Percentiles rank a stretch among this genome's conserved stretches.
Conservation (phyloP, 805 yeast species). For the Candida chauliodis region DNA sequence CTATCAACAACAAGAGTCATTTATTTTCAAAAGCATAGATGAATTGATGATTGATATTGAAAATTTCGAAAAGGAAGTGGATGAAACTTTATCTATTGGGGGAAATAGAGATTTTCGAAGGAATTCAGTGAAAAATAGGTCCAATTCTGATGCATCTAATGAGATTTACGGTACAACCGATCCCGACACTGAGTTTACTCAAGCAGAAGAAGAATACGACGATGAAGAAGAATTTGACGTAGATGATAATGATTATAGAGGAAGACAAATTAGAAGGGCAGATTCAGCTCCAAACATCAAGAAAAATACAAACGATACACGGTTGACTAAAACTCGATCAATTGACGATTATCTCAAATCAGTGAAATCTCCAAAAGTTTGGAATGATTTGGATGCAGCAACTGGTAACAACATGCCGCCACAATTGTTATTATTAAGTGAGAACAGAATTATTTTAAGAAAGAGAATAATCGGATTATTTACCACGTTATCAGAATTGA, state of each 20-base stretch:
- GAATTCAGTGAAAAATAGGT: conserved; percentile 10
- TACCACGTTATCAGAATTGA: conserved; percentile 46
- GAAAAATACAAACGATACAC: conserved; percentile 5
- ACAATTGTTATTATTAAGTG: conserved; percentile 38
- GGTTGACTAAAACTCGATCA: conserved; percentile 13
- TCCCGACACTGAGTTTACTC: conserved; percentile 34
- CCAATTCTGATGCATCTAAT: conserved; percentile 16
- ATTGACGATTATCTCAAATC: conserved; percentile 37
- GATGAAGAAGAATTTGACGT: conserved; percentile 24
- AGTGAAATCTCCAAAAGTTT: conserved; percentile 31
- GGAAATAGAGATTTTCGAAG: conserved; percentile 1
- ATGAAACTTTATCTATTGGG: conserved; percentile 12
- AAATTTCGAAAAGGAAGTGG: conserved; percentile 48
- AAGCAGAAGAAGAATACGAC: conserved; percentile 25
- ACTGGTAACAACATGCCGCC: conserved; percentile 25
- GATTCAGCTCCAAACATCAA: conserved; percentile 10
- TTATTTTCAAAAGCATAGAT: conserved; percentile 49
- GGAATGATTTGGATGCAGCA: conserved; percentile 24
- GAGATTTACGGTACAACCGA: conserved; percentile 24
- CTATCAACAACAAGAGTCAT: conserved; percentile 63
- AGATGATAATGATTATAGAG: conserved; percentile 29
- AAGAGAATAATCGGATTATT: conserved; percentile 43
- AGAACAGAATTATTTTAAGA: conserved; percentile 46
- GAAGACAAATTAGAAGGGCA: conserved; percentile 13
- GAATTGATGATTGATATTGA: conserved; percentile 59